Conservation (phyloP, 1,284 basidiomycete species). For the Ganoderma leucocontextum region DNA sequence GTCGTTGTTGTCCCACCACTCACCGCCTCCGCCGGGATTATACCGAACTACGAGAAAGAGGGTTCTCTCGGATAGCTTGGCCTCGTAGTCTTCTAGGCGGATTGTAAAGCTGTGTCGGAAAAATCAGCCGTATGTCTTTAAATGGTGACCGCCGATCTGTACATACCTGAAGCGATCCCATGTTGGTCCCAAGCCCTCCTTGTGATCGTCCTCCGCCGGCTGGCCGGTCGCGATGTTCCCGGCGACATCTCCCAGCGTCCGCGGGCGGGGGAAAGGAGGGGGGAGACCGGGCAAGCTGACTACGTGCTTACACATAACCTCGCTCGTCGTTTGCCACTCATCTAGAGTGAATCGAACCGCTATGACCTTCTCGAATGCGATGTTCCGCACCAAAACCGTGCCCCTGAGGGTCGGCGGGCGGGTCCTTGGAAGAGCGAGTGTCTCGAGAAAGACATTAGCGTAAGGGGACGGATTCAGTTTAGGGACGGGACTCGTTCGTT, state of each 20-base stretch:
- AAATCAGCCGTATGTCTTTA: constrained; percentile 20
- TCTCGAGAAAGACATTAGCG: constrained; percentile 61
- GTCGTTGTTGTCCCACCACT: constrained; percentile 92
- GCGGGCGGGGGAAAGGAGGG: constrained; percentile 46
- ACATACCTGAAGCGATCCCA: constrained; percentile 50
- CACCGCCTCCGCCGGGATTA: constrained; percentile 57
- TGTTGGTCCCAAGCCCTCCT: constrained; percentile 25
- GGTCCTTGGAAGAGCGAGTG: constrained; percentile 49
- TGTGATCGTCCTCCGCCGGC: constrained; percentile 33
- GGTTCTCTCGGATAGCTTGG: constrained; percentile 69
- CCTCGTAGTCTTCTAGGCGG: constrained; percentile 78
- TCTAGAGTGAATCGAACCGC: constrained; percentile 92
- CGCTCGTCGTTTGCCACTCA: constrained; percentile 92
- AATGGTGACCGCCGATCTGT: constrained; percentile 22
- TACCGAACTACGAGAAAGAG: constrained; percentile 75
- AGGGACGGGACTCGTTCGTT: constrained; percentile 53
- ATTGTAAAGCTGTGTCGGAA: constrained; percentile 57
- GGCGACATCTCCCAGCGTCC: constrained; percentile 46
- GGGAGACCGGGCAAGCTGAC: constrained; percentile 59
- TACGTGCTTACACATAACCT: constrained; percentile 77
- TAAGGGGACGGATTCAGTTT: constrained; percentile 43
- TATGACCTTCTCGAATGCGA: constrained; percentile 89
- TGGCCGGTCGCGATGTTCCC: constrained; percentile 36
- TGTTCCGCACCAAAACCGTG: constrained; percentile 79
- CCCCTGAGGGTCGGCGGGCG: constrained; percentile 53